A percentile compares a stretch with the other conserved stretches of the same genome.
phyloP scores from a whole-genome alignment of 2,329 filamentous ascomycete genomes.

The Penicillium sp. region DNA sequence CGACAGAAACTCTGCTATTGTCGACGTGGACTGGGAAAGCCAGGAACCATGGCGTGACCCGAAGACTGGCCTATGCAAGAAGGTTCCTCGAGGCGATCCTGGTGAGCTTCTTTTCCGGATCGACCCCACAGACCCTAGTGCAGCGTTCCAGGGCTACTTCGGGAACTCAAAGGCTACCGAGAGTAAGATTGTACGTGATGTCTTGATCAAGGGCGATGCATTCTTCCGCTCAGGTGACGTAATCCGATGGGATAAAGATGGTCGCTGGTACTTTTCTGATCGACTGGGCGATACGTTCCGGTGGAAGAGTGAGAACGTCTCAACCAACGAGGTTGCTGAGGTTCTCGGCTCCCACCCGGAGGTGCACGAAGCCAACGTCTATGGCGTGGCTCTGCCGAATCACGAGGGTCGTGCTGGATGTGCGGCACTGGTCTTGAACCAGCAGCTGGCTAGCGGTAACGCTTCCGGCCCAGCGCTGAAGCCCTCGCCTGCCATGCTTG shows the following conservation, averaged over 20 bases:
- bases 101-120: constrained; percentile 76
- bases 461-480: constrained; percentile 23
- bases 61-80: constrained; percentile 66
- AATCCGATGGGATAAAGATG: constrained; percentile 67
- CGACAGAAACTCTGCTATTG: neutral
- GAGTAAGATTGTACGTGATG: constrained; percentile 71
- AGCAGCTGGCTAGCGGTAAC: constrained; percentile 32
- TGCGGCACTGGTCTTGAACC: constrained; percentile 65
- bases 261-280: constrained; percentile 76
- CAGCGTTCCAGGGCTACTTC: constrained; percentile 79
- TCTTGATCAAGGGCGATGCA: constrained; percentile 72
- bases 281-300: constrained; percentile 56
- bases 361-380: constrained; percentile 79
- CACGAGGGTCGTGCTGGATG: constrained; percentile 70
- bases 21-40: constrained; percentile 66
- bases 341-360: constrained; percentile 65
- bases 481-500: constrained; percentile 47
- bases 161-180: constrained; percentile 69
- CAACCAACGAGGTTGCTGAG: constrained; percentile 78
- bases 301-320: constrained; percentile 76
- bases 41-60: constrained; percentile 68
- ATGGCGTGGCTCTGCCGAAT: constrained; percentile 74
- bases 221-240: constrained; percentile 87
- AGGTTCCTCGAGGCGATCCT: constrained; percentile 58
- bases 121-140: constrained; percentile 61